Conservation (phyloP, 495 filamentous ascomycete genomes). For the Trichocladium antarcticum region DNA sequence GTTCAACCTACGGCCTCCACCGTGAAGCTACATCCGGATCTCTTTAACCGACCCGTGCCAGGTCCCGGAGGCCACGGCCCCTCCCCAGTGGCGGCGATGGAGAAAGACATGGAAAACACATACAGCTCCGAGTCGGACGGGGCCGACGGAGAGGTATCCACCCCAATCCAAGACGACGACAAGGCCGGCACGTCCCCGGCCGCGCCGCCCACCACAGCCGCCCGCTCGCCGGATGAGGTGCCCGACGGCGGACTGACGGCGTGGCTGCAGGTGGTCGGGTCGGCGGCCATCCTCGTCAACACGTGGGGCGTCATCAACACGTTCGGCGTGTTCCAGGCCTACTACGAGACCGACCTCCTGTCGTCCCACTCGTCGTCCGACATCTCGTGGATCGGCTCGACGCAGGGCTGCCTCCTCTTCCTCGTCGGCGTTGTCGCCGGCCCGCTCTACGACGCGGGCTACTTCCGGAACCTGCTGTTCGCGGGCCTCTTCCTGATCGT, state of each 20-base stretch:
- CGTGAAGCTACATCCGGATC: no score
- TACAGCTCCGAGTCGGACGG: constrained; percentile 12
- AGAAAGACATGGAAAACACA: constrained; percentile 10
- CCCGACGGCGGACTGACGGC: constrained; percentile 33
- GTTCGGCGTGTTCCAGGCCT: constrained; percentile 44
- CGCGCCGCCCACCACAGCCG: background rate
- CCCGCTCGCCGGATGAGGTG: background rate
- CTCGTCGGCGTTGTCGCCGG: constrained; percentile 33
- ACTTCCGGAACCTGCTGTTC: constrained; percentile 27
- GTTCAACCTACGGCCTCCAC: no score
- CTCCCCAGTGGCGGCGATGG: constrained; percentile 5
- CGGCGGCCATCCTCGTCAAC: constrained; percentile 30
- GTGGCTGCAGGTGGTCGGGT: constrained; percentile 37
- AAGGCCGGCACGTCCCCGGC: background rate
- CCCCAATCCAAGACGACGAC: background rate
- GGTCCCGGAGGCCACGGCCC: no score
- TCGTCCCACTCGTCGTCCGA: constrained; percentile 19
- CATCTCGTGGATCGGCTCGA: constrained; percentile 36
- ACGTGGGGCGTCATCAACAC: constrained; percentile 41
- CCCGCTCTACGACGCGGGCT: constrained; percentile 29
- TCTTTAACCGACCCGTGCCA: no score
- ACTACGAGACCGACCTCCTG: constrained; percentile 35
- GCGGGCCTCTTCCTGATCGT: constrained; percentile 24
- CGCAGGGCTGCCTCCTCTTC: constrained; percentile 30
- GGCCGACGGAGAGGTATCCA: constrained; percentile 3